Percentiles rank a stretch among this genome's conserved stretches.
These are phyloP conservation scores for Ophiosphaerella korrae DNA, from an alignment of 2,329 filamentous ascomycete species.

Conservation along the genomic window DNA sequence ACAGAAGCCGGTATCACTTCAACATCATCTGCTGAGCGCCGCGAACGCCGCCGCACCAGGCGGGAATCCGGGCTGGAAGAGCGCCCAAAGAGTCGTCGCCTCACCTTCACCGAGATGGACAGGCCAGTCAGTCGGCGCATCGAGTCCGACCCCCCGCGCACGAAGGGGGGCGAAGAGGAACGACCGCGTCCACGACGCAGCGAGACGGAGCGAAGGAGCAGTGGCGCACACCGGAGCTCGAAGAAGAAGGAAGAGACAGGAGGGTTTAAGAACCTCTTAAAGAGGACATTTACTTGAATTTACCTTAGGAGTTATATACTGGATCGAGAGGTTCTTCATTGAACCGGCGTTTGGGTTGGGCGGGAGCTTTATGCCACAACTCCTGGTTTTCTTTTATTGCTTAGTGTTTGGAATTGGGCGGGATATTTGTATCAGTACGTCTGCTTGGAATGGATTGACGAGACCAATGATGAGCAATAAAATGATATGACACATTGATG, in stretches of 20 bases:
- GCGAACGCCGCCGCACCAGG: constrained; percentile 28
- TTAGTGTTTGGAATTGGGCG: too few relatives aligned
- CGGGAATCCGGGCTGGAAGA: constrained; percentile 37
- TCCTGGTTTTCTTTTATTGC: not conserved
- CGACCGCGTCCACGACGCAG: constrained; percentile 25
- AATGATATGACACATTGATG: too few relatives aligned
- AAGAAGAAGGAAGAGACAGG: constrained; percentile 40
- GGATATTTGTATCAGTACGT: too few relatives aligned
- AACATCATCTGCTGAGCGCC: constrained; percentile 35
- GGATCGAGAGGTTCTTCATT: constrained; percentile 10
- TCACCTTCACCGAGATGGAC: constrained; percentile 39
- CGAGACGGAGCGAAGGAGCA: constrained; percentile 29
- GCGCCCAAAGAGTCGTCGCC: constrained; percentile 35
- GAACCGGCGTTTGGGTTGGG: constrained; percentile 17
- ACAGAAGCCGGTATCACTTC: constrained; percentile 32
- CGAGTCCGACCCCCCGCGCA: constrained; percentile 35
- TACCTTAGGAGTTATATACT: not conserved
- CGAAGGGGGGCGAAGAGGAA: constrained; percentile 32
- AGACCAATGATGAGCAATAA: too few relatives aligned
- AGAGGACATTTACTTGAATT: constrained; percentile 32
- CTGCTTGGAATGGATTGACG: too few relatives aligned
- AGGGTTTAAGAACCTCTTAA: constrained; percentile 37
- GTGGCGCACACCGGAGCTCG: constrained; percentile 14
- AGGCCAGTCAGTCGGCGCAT: constrained; percentile 33
- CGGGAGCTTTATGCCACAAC: constrained; percentile 21